These are phyloP conservation scores for Colletotrichum cordylinicola DNA, from an alignment of 2,329 filamentous ascomycete genomes.

Conservation along the genomic window DNA sequence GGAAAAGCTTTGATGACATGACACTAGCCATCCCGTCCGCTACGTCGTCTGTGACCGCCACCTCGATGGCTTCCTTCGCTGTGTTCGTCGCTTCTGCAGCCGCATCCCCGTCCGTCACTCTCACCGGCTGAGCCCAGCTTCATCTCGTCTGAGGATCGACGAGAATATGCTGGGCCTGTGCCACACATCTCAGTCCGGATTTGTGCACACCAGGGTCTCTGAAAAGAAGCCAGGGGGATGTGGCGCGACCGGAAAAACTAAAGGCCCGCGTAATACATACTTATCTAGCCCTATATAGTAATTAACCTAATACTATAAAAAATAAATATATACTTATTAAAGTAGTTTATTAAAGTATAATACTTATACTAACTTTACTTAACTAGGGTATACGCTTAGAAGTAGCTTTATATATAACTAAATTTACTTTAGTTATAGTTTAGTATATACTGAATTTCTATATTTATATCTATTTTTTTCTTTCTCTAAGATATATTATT, in stretches of 20 bases:
- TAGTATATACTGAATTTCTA: background rate
- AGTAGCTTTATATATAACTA: background rate
- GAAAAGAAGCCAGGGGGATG: background rate
- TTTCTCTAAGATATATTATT: background rate
- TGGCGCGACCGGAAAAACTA: background rate
- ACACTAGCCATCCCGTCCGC: background rate
- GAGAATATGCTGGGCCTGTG: background rate
- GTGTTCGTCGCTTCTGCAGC: background rate
- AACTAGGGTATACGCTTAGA: background rate
- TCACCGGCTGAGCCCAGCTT: background rate
- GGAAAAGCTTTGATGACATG: slow-evolving; percentile 14
- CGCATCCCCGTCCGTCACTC: background rate
- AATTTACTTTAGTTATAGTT: background rate
- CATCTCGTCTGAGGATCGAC: background rate
- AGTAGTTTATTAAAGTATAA: background rate
- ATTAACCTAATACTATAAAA: background rate
- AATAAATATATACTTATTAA: background rate
- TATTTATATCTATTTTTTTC: background rate
- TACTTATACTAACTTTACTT: background rate
- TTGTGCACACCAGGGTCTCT: background rate
- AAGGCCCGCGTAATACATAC: background rate
- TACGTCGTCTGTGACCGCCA: slow-evolving; percentile 13
- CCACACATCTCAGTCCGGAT: background rate
- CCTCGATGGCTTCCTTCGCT: background rate
- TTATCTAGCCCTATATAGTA: background rate